A percentile compares a stretch with the other conserved stretches of the same genome.
Conservation (phyloP, 768 basidiomycete species). For the Auricularia cornea region DNA sequence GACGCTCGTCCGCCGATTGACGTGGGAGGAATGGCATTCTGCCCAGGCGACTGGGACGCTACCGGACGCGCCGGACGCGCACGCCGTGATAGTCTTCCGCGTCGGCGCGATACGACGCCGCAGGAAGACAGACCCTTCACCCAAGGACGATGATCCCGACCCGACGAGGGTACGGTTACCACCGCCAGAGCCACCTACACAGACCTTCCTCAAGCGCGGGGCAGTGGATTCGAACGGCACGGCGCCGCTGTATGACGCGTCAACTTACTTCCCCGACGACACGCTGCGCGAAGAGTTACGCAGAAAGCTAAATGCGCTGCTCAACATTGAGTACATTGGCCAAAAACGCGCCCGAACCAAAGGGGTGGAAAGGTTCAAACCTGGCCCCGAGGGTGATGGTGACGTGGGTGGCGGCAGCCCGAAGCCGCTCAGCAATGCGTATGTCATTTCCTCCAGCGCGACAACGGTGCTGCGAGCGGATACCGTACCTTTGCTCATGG, state of each 20-base stretch:
- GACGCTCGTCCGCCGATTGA: background rate
- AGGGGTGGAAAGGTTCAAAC: too few relatives aligned
- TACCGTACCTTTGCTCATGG: conserved; percentile 53
- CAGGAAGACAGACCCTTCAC: background rate
- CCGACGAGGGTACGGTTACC: background rate
- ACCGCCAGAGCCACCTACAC: background rate
- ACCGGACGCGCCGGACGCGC: background rate
- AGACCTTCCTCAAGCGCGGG: background rate
- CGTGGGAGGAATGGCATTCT: background rate
- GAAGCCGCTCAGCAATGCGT: conserved; percentile 59
- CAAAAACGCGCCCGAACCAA: background rate
- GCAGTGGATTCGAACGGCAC: background rate
- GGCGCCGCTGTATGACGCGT: background rate
- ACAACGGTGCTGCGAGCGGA: conserved; percentile 47
- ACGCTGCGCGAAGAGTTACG: background rate
- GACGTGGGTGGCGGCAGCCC: too few relatives aligned
- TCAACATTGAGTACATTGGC: background rate
- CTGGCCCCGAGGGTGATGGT: too few relatives aligned
- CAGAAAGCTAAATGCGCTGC: background rate
- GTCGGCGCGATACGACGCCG: background rate
- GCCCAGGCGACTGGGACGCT: background rate
- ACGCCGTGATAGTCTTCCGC: background rate
- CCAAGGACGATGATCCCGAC: background rate
- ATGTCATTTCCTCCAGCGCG: conserved; percentile 49
- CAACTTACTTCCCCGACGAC: background rate